Evolutionary conservation across 176 grass and related monocot genomes (phyloP).

Genomic region (Carex myosuroides): DNA sequence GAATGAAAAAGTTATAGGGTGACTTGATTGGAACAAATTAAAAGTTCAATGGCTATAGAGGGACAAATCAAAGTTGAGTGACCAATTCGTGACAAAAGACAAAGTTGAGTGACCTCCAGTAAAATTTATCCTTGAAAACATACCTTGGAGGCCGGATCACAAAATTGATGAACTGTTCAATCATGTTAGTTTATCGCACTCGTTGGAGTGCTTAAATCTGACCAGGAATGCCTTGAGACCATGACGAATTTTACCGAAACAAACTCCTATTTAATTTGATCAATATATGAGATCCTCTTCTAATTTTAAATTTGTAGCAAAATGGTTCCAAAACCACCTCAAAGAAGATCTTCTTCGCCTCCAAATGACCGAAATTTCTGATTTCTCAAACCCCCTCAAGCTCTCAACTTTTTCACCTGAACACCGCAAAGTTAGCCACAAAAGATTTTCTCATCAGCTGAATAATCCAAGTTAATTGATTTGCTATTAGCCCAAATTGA

Average conservation of each 20-base stretch:
- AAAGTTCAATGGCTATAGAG: too few relatives aligned
- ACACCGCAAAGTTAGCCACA: background rate
- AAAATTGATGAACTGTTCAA: slow-evolving; percentile 98
- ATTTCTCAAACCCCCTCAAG: background rate
- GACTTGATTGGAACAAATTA: too few relatives aligned
- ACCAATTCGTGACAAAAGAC: too few relatives aligned
- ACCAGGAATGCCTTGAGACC: background rate
- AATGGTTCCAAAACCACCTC: background rate
- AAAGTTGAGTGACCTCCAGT: too few relatives aligned
- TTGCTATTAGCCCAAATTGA: background rate
- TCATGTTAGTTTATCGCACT: slow-evolving; percentile 47
- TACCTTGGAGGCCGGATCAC: slow-evolving; percentile 97
- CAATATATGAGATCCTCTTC: background rate
- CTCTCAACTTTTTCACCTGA: background rate
- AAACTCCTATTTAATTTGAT: background rate
- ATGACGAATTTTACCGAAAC: slow-evolving; percentile 8
- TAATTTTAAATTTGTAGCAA: slow-evolving; percentile 1
- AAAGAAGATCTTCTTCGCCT: too few relatives aligned
- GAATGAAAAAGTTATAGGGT: too few relatives aligned
- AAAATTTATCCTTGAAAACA: background rate
- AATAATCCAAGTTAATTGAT: background rate
- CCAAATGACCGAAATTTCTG: background rate
- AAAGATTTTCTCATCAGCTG: background rate
- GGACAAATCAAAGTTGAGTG: too few relatives aligned
- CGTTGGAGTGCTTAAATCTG: background rate